Base-by-base conservation (phyloP, 805 yeast genomes). In the Candida caryicola region DNA sequence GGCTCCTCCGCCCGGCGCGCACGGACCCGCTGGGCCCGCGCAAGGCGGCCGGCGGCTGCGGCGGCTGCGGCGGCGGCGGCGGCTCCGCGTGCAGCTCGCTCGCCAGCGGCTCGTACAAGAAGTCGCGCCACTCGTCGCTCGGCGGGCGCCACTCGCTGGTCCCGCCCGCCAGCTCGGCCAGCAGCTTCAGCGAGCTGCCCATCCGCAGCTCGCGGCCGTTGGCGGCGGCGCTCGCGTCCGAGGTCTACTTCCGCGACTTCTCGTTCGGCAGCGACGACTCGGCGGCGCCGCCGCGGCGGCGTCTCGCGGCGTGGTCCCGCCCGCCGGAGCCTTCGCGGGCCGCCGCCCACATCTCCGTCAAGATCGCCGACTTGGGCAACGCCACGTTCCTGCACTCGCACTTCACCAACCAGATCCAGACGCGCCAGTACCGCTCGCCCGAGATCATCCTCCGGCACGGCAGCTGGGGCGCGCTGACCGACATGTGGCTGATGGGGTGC, bases 291-390 rank as follows among this genome's bases (percentile, higher is more conserved):
- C 7, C 25, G 7, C 7, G 10, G 7, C 7, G 25, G 10, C 7
- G 25, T 7, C 25, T 21, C 7, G 4, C 28, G 10, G 37, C 7
- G 7, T 7, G 29, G 21, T 23, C 29, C 9, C n/a, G 18, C 9
- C 21, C 29, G 21, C 33, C 29, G 5, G 19, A 31, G 16, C 17
- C 37, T 13, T 9, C 13, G 13, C n/a, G 17, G 4, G 29, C 12
- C 17, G 21, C 23, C 29, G 28, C 33, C 17, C 39, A 28, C 10
- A 33, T 39, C 16, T 37, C 41, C 36, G 54, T 91, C 29, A 91
- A 91, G 59, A 82, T 93, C 45, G 98, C 96, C 2, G 99, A 91
- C 60, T 70, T 89, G 41, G 97, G 97, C 27, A 89, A 90, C 56
- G 95, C 95, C 1, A 87, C 96, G 47, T 86, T 87, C 81, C 71